Conservation (phyloP, 345 rosid genomes). For the Tarenaya hassleriana region DNA sequence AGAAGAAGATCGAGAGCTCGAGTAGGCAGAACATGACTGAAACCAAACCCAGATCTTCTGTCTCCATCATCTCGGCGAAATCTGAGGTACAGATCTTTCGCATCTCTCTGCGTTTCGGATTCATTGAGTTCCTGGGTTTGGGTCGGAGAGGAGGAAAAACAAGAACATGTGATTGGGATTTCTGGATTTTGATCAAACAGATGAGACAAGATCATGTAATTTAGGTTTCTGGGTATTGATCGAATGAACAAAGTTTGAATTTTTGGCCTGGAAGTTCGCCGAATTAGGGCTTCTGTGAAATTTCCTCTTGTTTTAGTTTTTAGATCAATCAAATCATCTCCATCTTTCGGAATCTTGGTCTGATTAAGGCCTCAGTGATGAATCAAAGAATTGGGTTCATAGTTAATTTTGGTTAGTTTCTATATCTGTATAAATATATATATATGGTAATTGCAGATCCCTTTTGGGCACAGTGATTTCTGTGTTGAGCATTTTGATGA, state of each 20-base stretch:
- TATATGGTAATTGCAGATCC: background rate
- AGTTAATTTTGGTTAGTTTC: too few species aligned
- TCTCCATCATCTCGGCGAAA: constrained; percentile 35
- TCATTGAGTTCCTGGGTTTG: constrained; percentile 16
- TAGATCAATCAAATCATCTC: too few species aligned
- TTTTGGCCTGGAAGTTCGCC: background rate
- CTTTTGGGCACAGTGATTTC: background rate
- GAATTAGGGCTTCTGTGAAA: constrained; percentile 1
- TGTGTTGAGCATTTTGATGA: background rate
- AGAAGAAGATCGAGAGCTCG: constrained; percentile 49
- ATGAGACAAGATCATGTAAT: background rate
- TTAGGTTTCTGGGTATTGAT: background rate
- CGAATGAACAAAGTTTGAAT: background rate
- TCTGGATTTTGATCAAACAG: background rate
- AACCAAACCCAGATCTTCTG: constrained; percentile 38
- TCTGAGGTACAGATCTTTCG: constrained; percentile 45
- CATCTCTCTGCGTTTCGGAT: too few species aligned
- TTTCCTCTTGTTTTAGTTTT: background rate
- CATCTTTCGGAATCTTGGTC: too few species aligned
- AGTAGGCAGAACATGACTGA: constrained; percentile 36
- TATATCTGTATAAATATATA: too few species aligned
- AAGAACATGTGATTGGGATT: background rate
- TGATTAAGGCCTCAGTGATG: too few species aligned
- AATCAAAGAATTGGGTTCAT: too few species aligned
- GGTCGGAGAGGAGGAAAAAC: background rate